Base-by-base conservation (phyloP, 805 yeast genomes). In the Kregervanrija pseudodelftensis region DNA sequence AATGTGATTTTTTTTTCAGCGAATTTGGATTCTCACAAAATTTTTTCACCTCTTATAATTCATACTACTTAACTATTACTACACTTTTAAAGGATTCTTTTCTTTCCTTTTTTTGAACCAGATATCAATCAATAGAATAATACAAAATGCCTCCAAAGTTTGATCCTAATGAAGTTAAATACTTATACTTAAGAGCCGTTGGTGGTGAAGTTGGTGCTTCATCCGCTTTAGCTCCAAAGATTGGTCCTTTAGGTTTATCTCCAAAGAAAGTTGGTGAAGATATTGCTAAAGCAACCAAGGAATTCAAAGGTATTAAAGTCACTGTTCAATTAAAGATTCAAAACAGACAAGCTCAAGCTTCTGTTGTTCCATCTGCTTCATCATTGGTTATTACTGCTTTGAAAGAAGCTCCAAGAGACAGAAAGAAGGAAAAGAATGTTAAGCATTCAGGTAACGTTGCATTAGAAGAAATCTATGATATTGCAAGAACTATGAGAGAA, bases 121-220 rank as follows among this genome's bases (percentile, higher is more conserved):
- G 28, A 22, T 22, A 38, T 14, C 13, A 30, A 38, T 15, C 14
- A 12, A 36, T n/a, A 15, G 11, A 31, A 35, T n/a, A 28, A 40
- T 44, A 42, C 51, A 77, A 66, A 55, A 86, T 88, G 96, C 95
- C 96, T 78, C 96, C 96, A 79, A 88, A 93, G 82, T 82, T 90
- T 78, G 99, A 93, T 75, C 99, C 99, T 70, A 77, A 62, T 80
- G 99, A 93, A 86, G 96, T 93, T 72, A 90, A 90, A 77, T 87
- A 77, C 86, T 79, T 93, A 77, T 91, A 91, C 87, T 79, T 93
- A 76, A 88, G 99, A 85, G 97, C 99, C 76, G 95, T 89, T 64
- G 99, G 99, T 86, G 99, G 99, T 82, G 99, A 93, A 82, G 95
- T 93, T 67, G 99, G 98, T 80, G 96, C 97, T 68, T 89, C 98